Conservation (phyloP, 2,329 filamentous ascomycete genomes). For the Ambrosiella xylebori region DNA sequence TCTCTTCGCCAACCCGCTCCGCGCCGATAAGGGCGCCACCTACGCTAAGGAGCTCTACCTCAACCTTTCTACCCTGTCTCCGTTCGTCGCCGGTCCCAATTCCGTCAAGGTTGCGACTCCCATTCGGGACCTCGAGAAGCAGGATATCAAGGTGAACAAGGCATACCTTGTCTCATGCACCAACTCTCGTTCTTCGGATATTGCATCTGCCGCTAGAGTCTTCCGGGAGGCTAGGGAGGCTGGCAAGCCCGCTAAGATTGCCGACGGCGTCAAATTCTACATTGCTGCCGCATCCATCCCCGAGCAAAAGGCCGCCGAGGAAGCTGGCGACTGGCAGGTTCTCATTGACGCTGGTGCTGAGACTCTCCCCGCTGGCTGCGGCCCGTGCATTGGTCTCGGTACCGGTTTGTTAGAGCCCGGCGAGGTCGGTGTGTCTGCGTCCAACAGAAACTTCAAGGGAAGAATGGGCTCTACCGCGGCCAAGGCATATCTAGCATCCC, state of each 20-base stretch:
- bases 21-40: constrained; percentile 56
- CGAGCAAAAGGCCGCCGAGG: constrained; percentile 64
- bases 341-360: constrained; percentile 66
- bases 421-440: constrained; percentile 72
- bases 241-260: constrained; percentile 51
- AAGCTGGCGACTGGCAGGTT: constrained; percentile 68
- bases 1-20: constrained; percentile 47
- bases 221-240: constrained; percentile 60
- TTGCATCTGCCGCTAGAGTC: constrained; percentile 66
- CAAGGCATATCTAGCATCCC: constrained; percentile 72
- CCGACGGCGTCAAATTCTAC: constrained; percentile 66
- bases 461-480: constrained; percentile 70
- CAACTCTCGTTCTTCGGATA: constrained; percentile 65
- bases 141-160: constrained; percentile 64
- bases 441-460: constrained; percentile 82
- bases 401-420: constrained; percentile 60
- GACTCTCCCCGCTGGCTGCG: constrained; percentile 56
- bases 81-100: constrained; percentile 76
- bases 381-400: constrained; percentile 72
- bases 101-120: constrained; percentile 78
- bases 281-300: constrained; percentile 68
- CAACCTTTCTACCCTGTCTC: constrained; percentile 66
- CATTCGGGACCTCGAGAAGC: constrained; percentile 49
- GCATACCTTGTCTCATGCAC: constrained; percentile 79
- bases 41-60: constrained; percentile 77